Base-by-base conservation (phyloP, 2,329 filamentous ascomycete species). In the Aspergillus amoenus region DNA sequence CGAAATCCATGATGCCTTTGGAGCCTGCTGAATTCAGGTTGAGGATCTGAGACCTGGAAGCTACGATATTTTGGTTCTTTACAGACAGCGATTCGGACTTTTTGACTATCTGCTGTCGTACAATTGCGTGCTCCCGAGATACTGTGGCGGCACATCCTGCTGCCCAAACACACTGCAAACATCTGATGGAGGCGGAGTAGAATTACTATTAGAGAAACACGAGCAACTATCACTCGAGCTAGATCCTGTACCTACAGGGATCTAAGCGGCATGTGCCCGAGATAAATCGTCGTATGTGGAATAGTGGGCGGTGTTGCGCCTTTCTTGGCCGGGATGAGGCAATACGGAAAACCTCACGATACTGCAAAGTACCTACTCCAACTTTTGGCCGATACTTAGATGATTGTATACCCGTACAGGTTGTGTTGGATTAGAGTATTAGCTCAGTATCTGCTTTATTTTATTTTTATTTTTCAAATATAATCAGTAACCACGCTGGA, bases 261-360 rank as follows among this genome's bases (percentile, higher is more conserved):
- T 34, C 17, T 21, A 5, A 11, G 11, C 48, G 39, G 34, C 17
- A 12, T 15, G 34, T 9, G 22, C 11, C 47, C 47, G 34, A 50
- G 12, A 24, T 34, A 49, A 50, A 50, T 12, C 15, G 15, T 30
- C 22, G 5, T 17, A 27, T 50, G n/a, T n/a, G 17, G 49, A 22
- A 41, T 34, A 57, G 24, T 52, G 17, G 34, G 15, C 34, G 30
- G 18, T 18, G 42, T 44, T 55, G 48, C 52, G 56, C 41, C 48
- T 58, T 58, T 27, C 56, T 56, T 58, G 47, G 56, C 56, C 21
- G 27, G 46, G 45, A 56, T 56, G 53, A 50, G 40, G 34, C 46
- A 18, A 44, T 40, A 17, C 39, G 37, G 18, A 21, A 27, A 30
- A 11, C 27, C 27, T 9, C 27, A 21, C 12, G 18, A 11, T 17